A percentile compares a stretch with the other conserved stretches of the same genome.
Evolutionary conservation across 1,284 basidiomycete species (phyloP).

Genomic region (Athelia sp.): DNA sequence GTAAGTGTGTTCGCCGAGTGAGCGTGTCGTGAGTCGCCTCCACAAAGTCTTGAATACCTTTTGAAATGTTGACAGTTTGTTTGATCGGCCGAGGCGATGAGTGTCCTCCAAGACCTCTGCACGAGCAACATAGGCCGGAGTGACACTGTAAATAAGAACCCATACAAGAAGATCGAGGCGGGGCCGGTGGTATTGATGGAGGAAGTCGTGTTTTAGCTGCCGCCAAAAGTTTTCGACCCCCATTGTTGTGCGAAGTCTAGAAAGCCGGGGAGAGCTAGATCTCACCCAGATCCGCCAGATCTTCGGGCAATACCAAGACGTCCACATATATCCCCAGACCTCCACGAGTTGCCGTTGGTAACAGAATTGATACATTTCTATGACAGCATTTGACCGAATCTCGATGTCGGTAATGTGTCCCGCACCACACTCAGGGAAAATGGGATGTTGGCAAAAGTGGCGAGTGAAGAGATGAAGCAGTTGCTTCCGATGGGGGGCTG

Average conservation of each 20-base stretch:
- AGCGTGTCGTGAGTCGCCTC: slow-evolving; percentile 4
- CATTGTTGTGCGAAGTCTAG: slow-evolving; percentile 26
- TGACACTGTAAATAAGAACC: slow-evolving; percentile 20
- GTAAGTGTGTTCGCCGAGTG: slow-evolving; percentile 9
- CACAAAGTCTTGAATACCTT: slow-evolving; percentile 14
- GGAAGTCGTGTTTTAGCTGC: slow-evolving; percentile 24
- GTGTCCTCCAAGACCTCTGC: slow-evolving; percentile 10
- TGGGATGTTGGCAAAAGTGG: slow-evolving; percentile 27
- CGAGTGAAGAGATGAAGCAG: slow-evolving; percentile 24
- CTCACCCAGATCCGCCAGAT: slow-evolving; percentile 28
- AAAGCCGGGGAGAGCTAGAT: slow-evolving; percentile 18
- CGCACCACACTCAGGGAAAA: no score
- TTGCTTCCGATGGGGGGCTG: slow-evolving; percentile 20
- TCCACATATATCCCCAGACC: slow-evolving; percentile 32
- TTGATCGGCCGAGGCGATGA: slow-evolving; percentile 11
- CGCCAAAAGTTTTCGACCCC: slow-evolving; percentile 28
- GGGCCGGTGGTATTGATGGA: slow-evolving; percentile 20
- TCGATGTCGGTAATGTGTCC: no score
- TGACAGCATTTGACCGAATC: no score
- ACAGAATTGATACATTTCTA: no score
- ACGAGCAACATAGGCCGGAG: slow-evolving; percentile 15
- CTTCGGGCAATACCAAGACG: slow-evolving; percentile 24
- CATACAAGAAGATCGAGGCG: slow-evolving; percentile 26
- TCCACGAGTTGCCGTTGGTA: slow-evolving; percentile 19
- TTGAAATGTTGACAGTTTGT: slow-evolving; percentile 8